Evolutionary conservation across 2,329 filamentous ascomycete genomes (phyloP), one percentile per base, ranked within the genome.

Genomic region (Huntiella moniliformis): DNA sequence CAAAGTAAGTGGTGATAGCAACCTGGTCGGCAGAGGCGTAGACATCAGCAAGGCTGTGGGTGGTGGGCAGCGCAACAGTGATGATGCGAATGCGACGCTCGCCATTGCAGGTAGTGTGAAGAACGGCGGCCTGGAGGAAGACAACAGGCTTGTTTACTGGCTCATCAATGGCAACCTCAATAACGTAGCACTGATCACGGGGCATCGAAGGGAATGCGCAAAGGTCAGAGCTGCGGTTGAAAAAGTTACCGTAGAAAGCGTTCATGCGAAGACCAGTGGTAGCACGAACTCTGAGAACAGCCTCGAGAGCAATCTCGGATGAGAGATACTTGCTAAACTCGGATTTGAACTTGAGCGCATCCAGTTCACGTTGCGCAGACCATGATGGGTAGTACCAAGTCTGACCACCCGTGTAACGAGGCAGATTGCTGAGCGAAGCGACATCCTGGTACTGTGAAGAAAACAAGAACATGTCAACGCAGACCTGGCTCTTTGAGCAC

Each of bases 221-320:
- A 31, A 98, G 75, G 64, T 98, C 91, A 12, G 87, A 95, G 59
- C 85, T 94, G 54, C 91, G 76, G 67, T 96, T 98, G 71, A 98
- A 98, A 65, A 98, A 98, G 67, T 98, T 98, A 54, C 91, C 91
- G 62, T 96, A 98, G 65, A 98, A 98, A 2, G 88, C 87, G 65
- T 79, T 94, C 82, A 96, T 96, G 45, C 91, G 78, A 49, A 98
- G 66, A 44, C 91, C 91, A 17, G 87, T 96, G 2, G 87, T 95
- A 13, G 91, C 91, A 53, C 91, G 80, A 35, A 98, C 91, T 59
- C 91, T 82, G 47, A 98, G 78, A 34, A 98, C 91, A 38, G 91
- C 91, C 63, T 98, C 91, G 33, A 98, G 66, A 1, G 88, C 91
- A 57, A 98, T 95, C 61, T 98, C 91, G 1, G 87, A 79, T 7